Percentiles rank a stretch among this genome's conserved stretches.
Conservation (phyloP, 805 yeast genomes). For the Hanseniaspora lachancei region DNA sequence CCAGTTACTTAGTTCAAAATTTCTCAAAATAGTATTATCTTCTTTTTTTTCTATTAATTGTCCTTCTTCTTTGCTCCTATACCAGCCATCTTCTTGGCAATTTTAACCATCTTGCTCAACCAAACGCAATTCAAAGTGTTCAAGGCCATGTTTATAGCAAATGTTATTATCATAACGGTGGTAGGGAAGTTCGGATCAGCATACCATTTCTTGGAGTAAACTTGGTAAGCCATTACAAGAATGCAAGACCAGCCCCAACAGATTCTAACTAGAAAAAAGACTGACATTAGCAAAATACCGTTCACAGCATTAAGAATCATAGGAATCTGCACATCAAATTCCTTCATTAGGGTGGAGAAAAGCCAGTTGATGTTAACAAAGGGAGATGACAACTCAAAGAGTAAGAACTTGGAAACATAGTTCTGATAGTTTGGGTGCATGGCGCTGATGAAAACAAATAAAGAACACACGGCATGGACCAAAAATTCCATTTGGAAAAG, state of each 20-base stretch:
- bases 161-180: slow-evolving; percentile 37
- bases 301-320: slow-evolving; percentile 46
- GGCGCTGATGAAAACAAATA: slow-evolving; percentile 54
- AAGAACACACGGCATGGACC: slow-evolving; percentile 71
- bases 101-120: slow-evolving; percentile 74
- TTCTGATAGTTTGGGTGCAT: slow-evolving; percentile 66
- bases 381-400: slow-evolving; percentile 84
- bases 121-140: slow-evolving; percentile 64
- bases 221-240: slow-evolving; percentile 34
- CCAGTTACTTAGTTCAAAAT: no score
- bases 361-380: slow-evolving; percentile 93
- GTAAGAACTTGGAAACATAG: slow-evolving; percentile 67
- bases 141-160: slow-evolving; percentile 48
- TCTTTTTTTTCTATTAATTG: background rate
- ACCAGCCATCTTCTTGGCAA: slow-evolving; percentile 46
- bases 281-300: slow-evolving; percentile 53
- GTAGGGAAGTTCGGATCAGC: slow-evolving; percentile 28
- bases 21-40: no score
- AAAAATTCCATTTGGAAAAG: slow-evolving; percentile 73
- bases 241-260: slow-evolving; percentile 80
- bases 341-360: slow-evolving; percentile 31
- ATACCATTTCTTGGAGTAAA: slow-evolving; percentile 24
- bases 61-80: background rate
- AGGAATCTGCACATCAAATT: slow-evolving; percentile 13
- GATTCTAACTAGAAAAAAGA: slow-evolving; percentile 68